Percentiles rank a stretch among this genome's conserved stretches.
Conservation (phyloP, 441 rosid genomes). For the Pelargonium citronellum region DNA sequence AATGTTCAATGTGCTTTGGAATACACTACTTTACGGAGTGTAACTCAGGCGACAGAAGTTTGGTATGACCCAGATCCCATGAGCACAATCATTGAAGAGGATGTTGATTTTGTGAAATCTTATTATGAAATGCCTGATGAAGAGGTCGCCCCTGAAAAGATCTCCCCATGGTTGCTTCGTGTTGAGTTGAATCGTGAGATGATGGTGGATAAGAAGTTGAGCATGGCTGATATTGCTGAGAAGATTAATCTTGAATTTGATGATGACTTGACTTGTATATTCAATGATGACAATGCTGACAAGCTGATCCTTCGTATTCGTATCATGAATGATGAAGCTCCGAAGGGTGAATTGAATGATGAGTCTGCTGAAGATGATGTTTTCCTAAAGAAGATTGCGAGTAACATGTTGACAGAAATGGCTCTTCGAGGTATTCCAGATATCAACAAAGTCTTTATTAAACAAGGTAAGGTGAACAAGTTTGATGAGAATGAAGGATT, state of each 20-base stretch:
- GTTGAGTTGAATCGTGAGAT: constrained; percentile 96
- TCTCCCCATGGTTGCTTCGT: constrained; percentile 96
- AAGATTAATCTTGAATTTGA: constrained; percentile 93
- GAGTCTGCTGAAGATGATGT: constrained; percentile 99
- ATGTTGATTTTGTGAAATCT: constrained; percentile 83
- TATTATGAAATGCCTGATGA: constrained; percentile 99
- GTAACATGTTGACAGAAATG: constrained; percentile 99
- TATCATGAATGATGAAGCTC: constrained; percentile 96
- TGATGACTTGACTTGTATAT: constrained; percentile 91
- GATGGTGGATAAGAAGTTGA: constrained; percentile 98
- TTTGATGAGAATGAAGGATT: constrained; percentile 82
- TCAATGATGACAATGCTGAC: constrained; percentile 94
- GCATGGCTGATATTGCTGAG: constrained; percentile 97
- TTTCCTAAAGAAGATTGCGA: constrained; percentile 91
- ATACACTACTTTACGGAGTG: constrained; percentile 94
- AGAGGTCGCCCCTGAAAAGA: constrained; percentile 84
- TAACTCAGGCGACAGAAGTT: constrained; percentile 93
- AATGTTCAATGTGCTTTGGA: constrained; percentile 95
- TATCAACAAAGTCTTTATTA: constrained; percentile 90
- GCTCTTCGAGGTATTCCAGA: constrained; percentile 97
- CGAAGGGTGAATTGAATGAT: constrained; percentile 75
- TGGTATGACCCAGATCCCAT: constrained; percentile 98
- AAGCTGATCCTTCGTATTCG: constrained; percentile 90
- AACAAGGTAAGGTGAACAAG: constrained; percentile 66
- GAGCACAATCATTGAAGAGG: constrained; percentile 89